Evolutionary conservation across 73 alveolate genomes (phyloP).

Genomic region (Stentor roeselii): DNA sequence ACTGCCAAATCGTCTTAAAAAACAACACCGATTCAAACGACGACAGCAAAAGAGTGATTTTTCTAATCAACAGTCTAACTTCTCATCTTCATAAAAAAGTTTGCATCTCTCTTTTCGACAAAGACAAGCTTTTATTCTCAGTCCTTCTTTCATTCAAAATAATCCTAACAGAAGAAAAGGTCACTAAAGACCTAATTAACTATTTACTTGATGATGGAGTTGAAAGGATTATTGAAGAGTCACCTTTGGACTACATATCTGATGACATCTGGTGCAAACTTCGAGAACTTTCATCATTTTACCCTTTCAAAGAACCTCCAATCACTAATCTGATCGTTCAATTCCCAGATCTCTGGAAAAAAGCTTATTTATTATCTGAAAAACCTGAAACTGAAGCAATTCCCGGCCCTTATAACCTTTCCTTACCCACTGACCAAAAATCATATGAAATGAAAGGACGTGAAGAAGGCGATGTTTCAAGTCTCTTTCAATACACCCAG

Average conservation of each 20-base stretch:
- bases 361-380: not conserved
- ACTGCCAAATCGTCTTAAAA: constrained; percentile 75
- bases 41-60: constrained; percentile 51
- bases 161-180: constrained; percentile 50
- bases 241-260: constrained; percentile 39
- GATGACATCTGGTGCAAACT: not conserved
- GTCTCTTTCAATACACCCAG: constrained; percentile 6
- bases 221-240: constrained; percentile 80
- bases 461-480: constrained; percentile 20
- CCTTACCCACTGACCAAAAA: constrained; percentile 22
- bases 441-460: constrained; percentile 2
- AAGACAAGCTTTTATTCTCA: constrained; percentile 94
- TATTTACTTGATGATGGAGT: constrained; percentile 88
- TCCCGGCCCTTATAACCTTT: not conserved
- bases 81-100: constrained; percentile 70
- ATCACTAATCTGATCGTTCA: not conserved
- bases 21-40: constrained; percentile 49
- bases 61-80: constrained; percentile 76
- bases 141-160: constrained; percentile 78
- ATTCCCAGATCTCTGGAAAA: constrained; percentile 12
- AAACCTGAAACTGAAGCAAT: constrained; percentile 12
- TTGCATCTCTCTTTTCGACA: constrained; percentile 93
- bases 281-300: constrained; percentile 12
- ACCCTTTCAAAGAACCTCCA: constrained; percentile 14
- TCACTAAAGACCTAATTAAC: constrained; percentile 39